A percentile compares a stretch with the other conserved stretches of the same genome.
phyloP scores from a whole-genome alignment of 495 filamentous ascomycete genomes.

The Aspergillus bridgeri region DNA sequence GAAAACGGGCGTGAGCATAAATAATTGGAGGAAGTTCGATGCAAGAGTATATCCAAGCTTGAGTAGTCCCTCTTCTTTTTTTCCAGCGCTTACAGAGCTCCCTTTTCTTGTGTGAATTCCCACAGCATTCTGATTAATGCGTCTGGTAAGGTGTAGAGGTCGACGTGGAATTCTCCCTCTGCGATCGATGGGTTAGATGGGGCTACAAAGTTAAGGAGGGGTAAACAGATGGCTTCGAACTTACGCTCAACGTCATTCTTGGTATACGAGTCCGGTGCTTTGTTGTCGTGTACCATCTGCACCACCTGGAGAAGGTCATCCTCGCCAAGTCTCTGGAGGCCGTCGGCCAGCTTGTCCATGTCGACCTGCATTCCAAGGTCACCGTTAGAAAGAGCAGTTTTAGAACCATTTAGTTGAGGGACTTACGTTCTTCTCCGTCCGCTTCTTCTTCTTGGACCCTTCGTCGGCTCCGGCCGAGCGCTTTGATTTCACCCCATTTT shows the following conservation, averaged over 20 bases:
- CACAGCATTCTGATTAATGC: conserved; percentile 79
- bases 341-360: conserved; percentile 97
- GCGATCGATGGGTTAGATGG: conserved; percentile 1
- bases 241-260: conserved; percentile 95
- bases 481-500: conserved; percentile 56
- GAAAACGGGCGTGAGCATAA: not conserved
- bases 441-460: conserved; percentile 72
- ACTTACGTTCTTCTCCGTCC: conserved; percentile 62
- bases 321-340: conserved; percentile 74
- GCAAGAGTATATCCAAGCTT: not conserved
- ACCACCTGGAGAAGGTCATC: conserved; percentile 92
- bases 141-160: conserved; percentile 93
- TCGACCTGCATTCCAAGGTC: conserved; percentile 53
- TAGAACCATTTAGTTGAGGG: not conserved
- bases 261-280: conserved; percentile 84
- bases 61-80: not conserved
- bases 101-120: conserved; percentile 66
- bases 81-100: conserved; percentile 26
- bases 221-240: conserved; percentile 32
- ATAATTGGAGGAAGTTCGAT: not conserved
- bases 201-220: conserved; percentile 1
- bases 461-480: conserved; percentile 50
- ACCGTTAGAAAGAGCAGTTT: conserved; percentile 12
- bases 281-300: conserved; percentile 97
- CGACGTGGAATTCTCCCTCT: conserved; percentile 98